Base-by-base conservation (phyloP, 768 basidiomycete genomes). In the Hypholoma fasciculare region DNA sequence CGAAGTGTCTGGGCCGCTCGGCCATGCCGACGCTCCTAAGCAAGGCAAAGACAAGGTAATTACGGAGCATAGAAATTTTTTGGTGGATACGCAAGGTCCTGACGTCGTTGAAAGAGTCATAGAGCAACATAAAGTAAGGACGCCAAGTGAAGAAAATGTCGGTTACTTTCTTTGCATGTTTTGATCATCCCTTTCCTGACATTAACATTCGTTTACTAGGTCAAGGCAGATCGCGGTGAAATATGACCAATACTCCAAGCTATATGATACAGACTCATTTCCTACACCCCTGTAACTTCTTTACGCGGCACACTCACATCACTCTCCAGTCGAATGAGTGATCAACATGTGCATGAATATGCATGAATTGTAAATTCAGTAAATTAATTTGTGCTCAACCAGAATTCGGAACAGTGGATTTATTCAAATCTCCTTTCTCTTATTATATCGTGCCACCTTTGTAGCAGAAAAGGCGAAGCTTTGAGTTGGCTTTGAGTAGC, bases 1-100 rank as follows among this genome's bases (percentile, higher is more conserved):
- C 54, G 72, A 76, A 58, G 80, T 84, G 11, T 62, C 65, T 17
- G 82, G 82, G 6, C 82, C 82, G 1, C 71, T 84, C 19, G 61
- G 61, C 30, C 56, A 54, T 16, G 65, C 65, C 7, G 57, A 66
- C 20, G 65, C 66, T 34, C 30, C 30, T 9, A 34, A 34, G 30
- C 30, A 9, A 34, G 52, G 67, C 36, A 54, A 69, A 49, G 67
- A 71, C 49, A 68, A 69, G 55, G 69, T 67, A 59, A 69, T 65
- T 30, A 58, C 71, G 47, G 57, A 63, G 14, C 60, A 70, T 26
- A 62, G 66, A 55, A 38, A 62, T 57, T 58, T 55, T 58, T 14
- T 66, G 49, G 58, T 60, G 19, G 60, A 61, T n/a, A 58, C 55
- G n/a, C 30, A 36, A 38, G 48, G 52, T 58, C 59, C 58, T 43